Conservation (phyloP, 805 yeast species). For the Isabelozyma pseudorhagii region DNA sequence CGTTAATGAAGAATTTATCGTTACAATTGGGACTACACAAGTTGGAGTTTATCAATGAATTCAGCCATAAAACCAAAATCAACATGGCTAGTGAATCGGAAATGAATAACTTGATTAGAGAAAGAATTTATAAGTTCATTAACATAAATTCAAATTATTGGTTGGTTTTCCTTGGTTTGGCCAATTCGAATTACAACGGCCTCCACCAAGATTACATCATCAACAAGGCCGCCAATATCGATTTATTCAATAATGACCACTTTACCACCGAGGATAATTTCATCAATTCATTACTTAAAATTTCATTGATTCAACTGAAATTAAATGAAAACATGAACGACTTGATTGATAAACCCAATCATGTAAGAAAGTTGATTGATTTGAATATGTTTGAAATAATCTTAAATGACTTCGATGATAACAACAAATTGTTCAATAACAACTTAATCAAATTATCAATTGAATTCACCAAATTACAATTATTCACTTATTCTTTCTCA, state of each 20-base stretch:
- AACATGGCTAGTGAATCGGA: slow-evolving; percentile 22
- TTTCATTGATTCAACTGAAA: slow-evolving; percentile 38
- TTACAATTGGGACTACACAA: slow-evolving; percentile 43
- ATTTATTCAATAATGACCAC: slow-evolving; percentile 6
- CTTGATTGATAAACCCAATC: slow-evolving; percentile 18
- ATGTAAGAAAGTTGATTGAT: slow-evolving; percentile 31
- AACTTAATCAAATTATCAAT: slow-evolving; percentile 28
- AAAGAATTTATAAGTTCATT: slow-evolving; percentile 40
- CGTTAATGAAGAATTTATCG: slow-evolving; percentile 36
- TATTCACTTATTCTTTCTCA: slow-evolving; percentile 33
- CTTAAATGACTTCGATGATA: slow-evolving; percentile 18
- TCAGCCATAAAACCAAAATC: slow-evolving; percentile 32
- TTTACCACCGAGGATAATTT: slow-evolving; percentile 13
- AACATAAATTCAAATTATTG: slow-evolving; percentile 43
- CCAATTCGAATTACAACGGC: slow-evolving; percentile 27
- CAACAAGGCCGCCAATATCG: slow-evolving; percentile 28
- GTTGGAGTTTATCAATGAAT: slow-evolving; percentile 38
- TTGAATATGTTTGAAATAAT: slow-evolving; percentile 43
- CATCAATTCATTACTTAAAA: slow-evolving; percentile 22
- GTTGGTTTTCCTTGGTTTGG: slow-evolving; percentile 38
- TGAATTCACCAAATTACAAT: slow-evolving; percentile 36
- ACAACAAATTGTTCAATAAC: slow-evolving; percentile 14
- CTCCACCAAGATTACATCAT: slow-evolving; percentile 36
- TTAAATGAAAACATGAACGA: slow-evolving; percentile 37
- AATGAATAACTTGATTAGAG: slow-evolving; percentile 33